Conservation (phyloP, 1,284 basidiomycete species). For the Chalciporus sp. region DNA sequence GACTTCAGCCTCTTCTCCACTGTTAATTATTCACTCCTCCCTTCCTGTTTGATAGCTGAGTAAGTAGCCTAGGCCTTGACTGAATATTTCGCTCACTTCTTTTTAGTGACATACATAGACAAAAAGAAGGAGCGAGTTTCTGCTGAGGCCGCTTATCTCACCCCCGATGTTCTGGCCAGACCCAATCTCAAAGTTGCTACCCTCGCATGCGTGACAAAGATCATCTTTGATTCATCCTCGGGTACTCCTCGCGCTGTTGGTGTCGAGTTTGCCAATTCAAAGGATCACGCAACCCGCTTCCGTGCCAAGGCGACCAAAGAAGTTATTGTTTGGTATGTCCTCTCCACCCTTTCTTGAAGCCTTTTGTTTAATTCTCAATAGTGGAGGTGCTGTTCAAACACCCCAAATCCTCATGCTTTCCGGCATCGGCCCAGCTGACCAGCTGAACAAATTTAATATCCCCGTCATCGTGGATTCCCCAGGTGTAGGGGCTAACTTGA, state of each 20-base stretch:
- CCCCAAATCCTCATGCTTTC: slow-evolving; percentile 74
- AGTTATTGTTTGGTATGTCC: slow-evolving; percentile 58
- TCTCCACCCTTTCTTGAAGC: neutral
- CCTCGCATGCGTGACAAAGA: slow-evolving; percentile 52
- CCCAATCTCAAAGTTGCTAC: slow-evolving; percentile 63
- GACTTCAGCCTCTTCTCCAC: neutral
- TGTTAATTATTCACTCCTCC: neutral
- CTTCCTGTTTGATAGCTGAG: slow-evolving; percentile 36
- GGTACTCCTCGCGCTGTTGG: slow-evolving; percentile 53
- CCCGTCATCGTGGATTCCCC: slow-evolving; percentile 55
- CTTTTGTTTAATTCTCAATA: slow-evolving; percentile 26
- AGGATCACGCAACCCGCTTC: slow-evolving; percentile 32
- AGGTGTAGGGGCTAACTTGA: slow-evolving; percentile 60
- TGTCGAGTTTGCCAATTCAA: slow-evolving; percentile 55
- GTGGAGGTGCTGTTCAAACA: slow-evolving; percentile 64
- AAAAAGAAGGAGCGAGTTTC: slow-evolving; percentile 53
- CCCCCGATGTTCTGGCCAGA: slow-evolving; percentile 57
- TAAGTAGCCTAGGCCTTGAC: slow-evolving; percentile 20
- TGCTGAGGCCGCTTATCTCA: slow-evolving; percentile 66
- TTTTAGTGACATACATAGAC: slow-evolving; percentile 64
- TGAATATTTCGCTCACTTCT: neutral
- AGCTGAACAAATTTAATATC: slow-evolving; percentile 53
- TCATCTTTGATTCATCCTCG: slow-evolving; percentile 56
- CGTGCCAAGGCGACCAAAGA: slow-evolving; percentile 55
- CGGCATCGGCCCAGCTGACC: slow-evolving; percentile 61